Conservation (phyloP, 768 basidiomycete genomes). For the Calocera viscosa region DNA sequence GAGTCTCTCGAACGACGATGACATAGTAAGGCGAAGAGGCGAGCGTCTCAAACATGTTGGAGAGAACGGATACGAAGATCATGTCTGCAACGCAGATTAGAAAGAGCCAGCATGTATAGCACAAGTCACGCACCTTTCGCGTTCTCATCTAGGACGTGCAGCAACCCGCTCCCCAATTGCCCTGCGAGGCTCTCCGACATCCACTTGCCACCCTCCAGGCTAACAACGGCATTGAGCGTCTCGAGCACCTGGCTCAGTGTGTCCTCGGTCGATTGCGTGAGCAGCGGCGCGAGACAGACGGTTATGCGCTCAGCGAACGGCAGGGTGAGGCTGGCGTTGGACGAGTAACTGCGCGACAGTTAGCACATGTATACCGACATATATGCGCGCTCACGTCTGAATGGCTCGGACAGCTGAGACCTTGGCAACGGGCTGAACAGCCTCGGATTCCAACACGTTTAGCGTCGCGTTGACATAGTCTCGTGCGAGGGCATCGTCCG, state of each 20-base stretch:
- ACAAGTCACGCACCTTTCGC: slow-evolving; percentile 50
- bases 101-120: background rate
- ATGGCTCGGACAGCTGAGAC: slow-evolving; percentile 88
- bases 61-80: slow-evolving; percentile 71
- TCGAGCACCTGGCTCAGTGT: slow-evolving; percentile 80
- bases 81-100: slow-evolving; percentile 47
- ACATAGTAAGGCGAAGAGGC: slow-evolving; percentile 58
- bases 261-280: slow-evolving; percentile 70
- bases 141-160: slow-evolving; percentile 78
- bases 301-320: slow-evolving; percentile 64
- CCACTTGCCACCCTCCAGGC: slow-evolving; percentile 63
- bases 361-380: background rate
- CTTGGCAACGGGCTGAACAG: slow-evolving; percentile 75
- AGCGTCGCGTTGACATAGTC: slow-evolving; percentile 84
- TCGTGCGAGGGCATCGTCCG: slow-evolving; percentile 58
- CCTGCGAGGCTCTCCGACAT: slow-evolving; percentile 51
- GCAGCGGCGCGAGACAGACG: slow-evolving; percentile 69
- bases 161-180: slow-evolving; percentile 50
- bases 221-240: slow-evolving; percentile 65
- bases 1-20: slow-evolving; percentile 54
- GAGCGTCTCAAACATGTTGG: slow-evolving; percentile 64
- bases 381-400: slow-evolving; percentile 55
- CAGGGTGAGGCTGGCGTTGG: slow-evolving; percentile 43
- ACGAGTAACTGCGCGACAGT: slow-evolving; percentile 13
- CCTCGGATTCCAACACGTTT: slow-evolving; percentile 62